Evolutionary conservation across 768 basidiomycete species (phyloP), one percentile per base, ranked within the genome.

Genomic region (Leccinum arenicola): DNA sequence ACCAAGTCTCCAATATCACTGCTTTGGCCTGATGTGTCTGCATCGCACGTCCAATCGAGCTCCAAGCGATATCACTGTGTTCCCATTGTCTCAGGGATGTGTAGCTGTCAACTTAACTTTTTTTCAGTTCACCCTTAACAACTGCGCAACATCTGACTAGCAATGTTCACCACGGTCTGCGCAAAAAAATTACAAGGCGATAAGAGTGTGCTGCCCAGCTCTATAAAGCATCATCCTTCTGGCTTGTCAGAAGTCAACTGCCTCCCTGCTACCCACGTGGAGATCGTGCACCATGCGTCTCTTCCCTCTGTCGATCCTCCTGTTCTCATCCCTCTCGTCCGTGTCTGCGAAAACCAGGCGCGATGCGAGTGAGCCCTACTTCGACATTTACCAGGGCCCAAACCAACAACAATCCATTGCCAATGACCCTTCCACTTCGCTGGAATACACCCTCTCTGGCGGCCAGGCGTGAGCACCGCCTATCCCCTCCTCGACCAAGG

Each of bases 361-460:
- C 23, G 56, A 60, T 31, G 38, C 43, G 15, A 62, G 58, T 36
- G 48, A 57, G 57, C 52, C 63, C 4, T 60, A 56, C 40, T 60
- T 65, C 49, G 54, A 65, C 38, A 58, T 56, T 17, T 65, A 58
- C 35, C 54, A 65, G 36, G 62, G 59, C 4, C 48, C 62, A 15
- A 60, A 52, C 51, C 31, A 54, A 38, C 62, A 65, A 33, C 55
- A 61, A 36, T 58, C 62, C 7, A 23, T 61, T 19, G 33, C 36
- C 35, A 58, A 63, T 56, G 62, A 60, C 14, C 53, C 59, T 21
- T 60, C 62, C 40, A 60, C 62, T 50, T 50, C 57, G 40, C 49
- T 65, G 5, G 56, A 60, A 29, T 65, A 60, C 29, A 65, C 64
- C 50, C 58, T 65, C 8, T 63, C 62, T 15, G 64, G 51, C 3